Evolutionary conservation across 805 yeast genomes (phyloP), one percentile per base, ranked within the genome.

Genomic region (Babjeviella inositovora): DNA sequence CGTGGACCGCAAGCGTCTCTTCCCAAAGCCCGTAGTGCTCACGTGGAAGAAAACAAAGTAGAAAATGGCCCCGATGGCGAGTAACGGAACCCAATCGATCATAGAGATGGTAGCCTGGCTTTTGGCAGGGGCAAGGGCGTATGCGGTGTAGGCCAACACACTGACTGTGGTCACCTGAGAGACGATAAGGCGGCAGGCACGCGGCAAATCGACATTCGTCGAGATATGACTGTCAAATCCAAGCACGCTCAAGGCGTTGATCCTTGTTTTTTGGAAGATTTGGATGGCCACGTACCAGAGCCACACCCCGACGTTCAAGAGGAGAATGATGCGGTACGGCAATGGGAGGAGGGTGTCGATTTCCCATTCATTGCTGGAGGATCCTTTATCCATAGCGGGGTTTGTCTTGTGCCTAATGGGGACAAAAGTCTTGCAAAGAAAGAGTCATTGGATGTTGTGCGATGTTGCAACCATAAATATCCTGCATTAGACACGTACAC

Each of bases 251-350:
- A n/a, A n/a, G n/a, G n/a, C n/a, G n/a, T n/a, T n/a, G n/a, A n/a
- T n/a, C n/a, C n/a, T n/a, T n/a, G n/a, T n/a, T n/a, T n/a, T n/a
- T 25, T 41, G 41, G 26, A 63, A 52, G 12, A 55, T 34, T 26
- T 41, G 35, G 18, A 67, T 45, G 24, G 65, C 55, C 20, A 50
- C 25, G 21, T 48, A 53, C 80, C 80, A 73, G 13, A 70, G 38
- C 42, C 63, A 53, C 5, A 60, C 37, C 5, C 74, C 76, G 4
- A 57, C 23, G 27, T 63, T 53, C 3, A 70, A 30, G 10, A 70
- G 43, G 3, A 64, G 33, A 9, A 70, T 43, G 21, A 69, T 56
- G 21, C 73, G 38, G 32, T 56, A 63, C 2, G 72, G 68, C n/a
- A 60, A 37, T 1, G 73, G 72, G 18, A 57, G 35, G 22, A 26